Evolutionary conservation across 495 filamentous ascomycete species (phyloP), one percentile per base, ranked within the genome.

Genomic region (Penicillium desertorum): DNA sequence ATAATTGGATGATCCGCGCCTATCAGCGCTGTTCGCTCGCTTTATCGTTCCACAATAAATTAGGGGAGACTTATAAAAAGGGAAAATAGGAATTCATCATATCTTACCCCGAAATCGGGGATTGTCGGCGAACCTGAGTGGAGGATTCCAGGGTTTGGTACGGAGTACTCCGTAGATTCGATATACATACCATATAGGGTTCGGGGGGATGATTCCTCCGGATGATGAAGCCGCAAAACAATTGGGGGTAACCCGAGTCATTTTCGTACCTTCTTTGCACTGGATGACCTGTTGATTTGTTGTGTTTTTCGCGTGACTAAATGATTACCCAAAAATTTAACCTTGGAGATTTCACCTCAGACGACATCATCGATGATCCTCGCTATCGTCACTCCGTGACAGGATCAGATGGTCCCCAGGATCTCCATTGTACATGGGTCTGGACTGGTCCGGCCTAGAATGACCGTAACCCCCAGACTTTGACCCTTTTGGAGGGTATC

Each of bases 321-420:
- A 62, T 58, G 54, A 67, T 67, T 60, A 62, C 52, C 23, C 3
- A 57, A 59, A 57, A 45, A 47, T 48, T 60, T 17, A 48, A 20
- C 64, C 16, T 42, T 42, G 45, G 25, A 14, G 14, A 29, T n/a
- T 12, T 44, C 41, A 22, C 11, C 22, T 62, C 62, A 62, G 62
- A 61, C 60, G 62, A 68, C 62, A 66, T 68, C 66, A 68, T 68
- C 63, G 63, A 68, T 68, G 66, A 68, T 62, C 53, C 53, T 36
- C 41, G 44, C 44, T 49, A n/a, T 52, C 59, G 59, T 64, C 62
- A 64, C 55, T 52, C 30, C 46, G 46, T 49, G 47, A 50, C 47
- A 46, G 50, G 46, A 49, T 25, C 43, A 52, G 27, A 32, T 45
- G 22, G 36, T 39, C 39, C 30, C 34, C 23, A 41, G 51, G 39